Evolutionary conservation across 768 basidiomycete species (phyloP).

Genomic region (Russula sp.): DNA sequence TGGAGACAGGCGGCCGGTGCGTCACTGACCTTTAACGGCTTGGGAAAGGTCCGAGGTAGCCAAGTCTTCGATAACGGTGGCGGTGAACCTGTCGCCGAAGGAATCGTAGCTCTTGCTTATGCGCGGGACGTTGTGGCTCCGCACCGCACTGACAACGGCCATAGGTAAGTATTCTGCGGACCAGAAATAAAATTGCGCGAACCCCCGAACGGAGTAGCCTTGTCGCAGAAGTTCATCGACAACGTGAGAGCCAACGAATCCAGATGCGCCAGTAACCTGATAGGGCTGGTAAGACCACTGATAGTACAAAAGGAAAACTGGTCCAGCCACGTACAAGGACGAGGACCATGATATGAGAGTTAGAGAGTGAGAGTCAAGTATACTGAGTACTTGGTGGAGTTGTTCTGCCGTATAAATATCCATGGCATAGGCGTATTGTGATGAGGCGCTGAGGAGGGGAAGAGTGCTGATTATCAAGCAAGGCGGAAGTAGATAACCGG

Average conservation of each 20-base stretch:
- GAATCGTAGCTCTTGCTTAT: constrained; percentile 17
- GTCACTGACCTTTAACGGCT: constrained; percentile 20
- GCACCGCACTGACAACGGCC: constrained; percentile 18
- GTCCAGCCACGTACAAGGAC: constrained; percentile 1
- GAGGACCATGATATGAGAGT: background rate
- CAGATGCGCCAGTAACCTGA: constrained; percentile 40
- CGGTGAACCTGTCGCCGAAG: constrained; percentile 18
- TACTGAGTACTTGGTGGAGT: too few species aligned
- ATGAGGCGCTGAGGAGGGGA: too few species aligned
- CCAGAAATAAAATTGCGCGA: background rate
- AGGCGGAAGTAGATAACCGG: too few species aligned
- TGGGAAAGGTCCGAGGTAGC: constrained; percentile 20
- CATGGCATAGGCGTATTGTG: too few species aligned
- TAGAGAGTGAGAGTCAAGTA: too few species aligned
- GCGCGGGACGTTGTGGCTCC: constrained; percentile 18
- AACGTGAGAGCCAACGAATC: constrained; percentile 28
- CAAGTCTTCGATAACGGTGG: constrained; percentile 22
- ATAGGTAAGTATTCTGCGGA: background rate
- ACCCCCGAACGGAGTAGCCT: constrained; percentile 46
- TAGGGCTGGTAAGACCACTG: background rate
- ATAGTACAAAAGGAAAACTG: background rate
- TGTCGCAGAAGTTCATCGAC: constrained; percentile 32
- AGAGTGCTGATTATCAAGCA: too few species aligned
- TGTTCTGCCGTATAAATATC: too few species aligned
- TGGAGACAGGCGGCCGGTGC: too few species aligned